These are phyloP conservation scores for Backusella macrospora DNA, from an alignment of 192 early-diverging fungal species.

Conservation along the genomic window DNA sequence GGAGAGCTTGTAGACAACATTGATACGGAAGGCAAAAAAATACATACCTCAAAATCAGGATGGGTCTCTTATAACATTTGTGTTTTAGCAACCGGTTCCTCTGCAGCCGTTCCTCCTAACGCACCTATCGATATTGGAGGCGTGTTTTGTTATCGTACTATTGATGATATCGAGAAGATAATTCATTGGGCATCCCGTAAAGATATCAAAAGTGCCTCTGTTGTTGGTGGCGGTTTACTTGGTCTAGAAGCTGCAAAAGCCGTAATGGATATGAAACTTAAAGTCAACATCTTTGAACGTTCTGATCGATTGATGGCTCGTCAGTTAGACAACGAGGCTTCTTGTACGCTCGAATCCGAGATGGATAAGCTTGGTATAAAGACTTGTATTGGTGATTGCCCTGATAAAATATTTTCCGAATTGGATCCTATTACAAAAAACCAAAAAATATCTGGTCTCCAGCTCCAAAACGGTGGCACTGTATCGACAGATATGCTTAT, in stretches of 20 bases:
- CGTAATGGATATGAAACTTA: slow-evolving; percentile 51
- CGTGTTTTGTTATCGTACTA: slow-evolving; percentile 68
- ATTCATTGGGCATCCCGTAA: slow-evolving; percentile 41
- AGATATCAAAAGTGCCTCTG: slow-evolving; percentile 44
- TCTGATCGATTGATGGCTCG: slow-evolving; percentile 51
- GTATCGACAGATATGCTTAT: slow-evolving; percentile 52
- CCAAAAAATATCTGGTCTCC: neutral
- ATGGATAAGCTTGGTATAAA: slow-evolving; percentile 54
- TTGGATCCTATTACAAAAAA: neutral
- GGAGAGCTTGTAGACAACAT: slow-evolving; percentile 47
- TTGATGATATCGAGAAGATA: slow-evolving; percentile 61
- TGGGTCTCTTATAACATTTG: slow-evolving; percentile 55
- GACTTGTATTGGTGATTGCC: slow-evolving; percentile 18
- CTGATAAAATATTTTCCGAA: slow-evolving; percentile 11
- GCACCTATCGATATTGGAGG: slow-evolving; percentile 48
- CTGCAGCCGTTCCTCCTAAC: slow-evolving; percentile 55
- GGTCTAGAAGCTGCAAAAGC: slow-evolving; percentile 74
- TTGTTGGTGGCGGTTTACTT: slow-evolving; percentile 69
- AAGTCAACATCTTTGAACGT: slow-evolving; percentile 59
- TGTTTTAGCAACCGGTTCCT: slow-evolving; percentile 64
- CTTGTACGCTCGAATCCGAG: slow-evolving; percentile 50
- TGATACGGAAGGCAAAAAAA: slow-evolving; percentile 40
- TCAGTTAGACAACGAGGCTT: slow-evolving; percentile 62
- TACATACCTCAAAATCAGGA: slow-evolving; percentile 26
- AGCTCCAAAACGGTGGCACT: slow-evolving; percentile 41